Evolutionary conservation across 495 filamentous ascomycete genomes (phyloP), one percentile per base, ranked within the genome.

Genomic region (Tuber borchii): DNA sequence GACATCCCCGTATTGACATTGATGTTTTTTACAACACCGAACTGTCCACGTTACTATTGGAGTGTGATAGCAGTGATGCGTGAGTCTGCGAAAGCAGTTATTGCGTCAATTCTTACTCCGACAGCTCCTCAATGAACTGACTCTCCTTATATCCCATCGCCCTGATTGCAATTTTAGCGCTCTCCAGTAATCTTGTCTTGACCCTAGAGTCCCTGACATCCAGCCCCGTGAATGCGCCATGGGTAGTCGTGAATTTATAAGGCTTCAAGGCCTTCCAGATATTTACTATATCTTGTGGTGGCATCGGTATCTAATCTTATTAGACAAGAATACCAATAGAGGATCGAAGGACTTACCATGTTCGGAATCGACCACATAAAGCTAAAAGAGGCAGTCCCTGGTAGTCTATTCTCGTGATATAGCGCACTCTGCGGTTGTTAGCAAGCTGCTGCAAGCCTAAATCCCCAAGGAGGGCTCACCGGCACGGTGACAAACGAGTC

Each of bases 291-390:
- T 87, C 87, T 26, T 84, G 79, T 5, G 90, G 87, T n/a, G 86
- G 79, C 7, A 94, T 86, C 0, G 92, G 92, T 31, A 94, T 93
- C 78, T 79, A 10, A 12, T 43, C 19, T 42, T 43, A 48, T 79
- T 70, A 79, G 40, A 34, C n/a, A 70, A 19, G 3, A 22, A 19
- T n/a, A 8, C 4, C 44, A 39, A 4, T 2, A 26, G 9, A 68
- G 37, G 6, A 44, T 65, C 56, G n/a, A 19, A 43, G 17, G 1
- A 26, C 69, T 61, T 39, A 79, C 78, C 88, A 91, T 90, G 82
- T 95, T 94, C 5, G 92, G 92, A 79, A 91, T 90, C 31, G 89
- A 91, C 90, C 90, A 94, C 90, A 92, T 90, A 84, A 95, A 94
- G 6, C 88, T 82, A 83, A 88, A 95, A 56, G 86, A 88, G 12